A percentile compares a stretch with the other conserved stretches of the same genome.
Evolutionary conservation across 176 grass and related monocot species (phyloP).

Genomic region (Ensete glaucum): DNA sequence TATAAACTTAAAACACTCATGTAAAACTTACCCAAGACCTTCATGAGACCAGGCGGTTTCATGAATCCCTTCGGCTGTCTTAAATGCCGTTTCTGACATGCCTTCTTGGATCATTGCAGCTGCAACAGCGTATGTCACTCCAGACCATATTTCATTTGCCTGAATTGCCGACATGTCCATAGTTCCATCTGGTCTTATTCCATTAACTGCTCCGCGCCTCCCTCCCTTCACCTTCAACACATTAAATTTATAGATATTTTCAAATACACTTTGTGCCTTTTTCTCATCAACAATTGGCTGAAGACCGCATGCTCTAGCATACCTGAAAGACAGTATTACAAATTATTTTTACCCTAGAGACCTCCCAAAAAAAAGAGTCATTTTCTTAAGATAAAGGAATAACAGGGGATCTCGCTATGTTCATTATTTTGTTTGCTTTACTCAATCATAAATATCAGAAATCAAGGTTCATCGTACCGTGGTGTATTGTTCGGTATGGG

Average conservation of each 20-base stretch:
- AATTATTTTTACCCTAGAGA: background rate
- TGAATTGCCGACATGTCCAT: constrained; percentile 75
- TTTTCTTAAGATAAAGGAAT: background rate
- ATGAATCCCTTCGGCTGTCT: constrained; percentile 83
- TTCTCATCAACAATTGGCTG: constrained; percentile 61
- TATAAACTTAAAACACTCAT: background rate
- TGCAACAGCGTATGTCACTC: constrained; percentile 85
- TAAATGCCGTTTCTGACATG: constrained; percentile 63
- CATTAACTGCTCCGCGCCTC: constrained; percentile 73
- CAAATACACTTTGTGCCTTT: constrained; percentile 60
- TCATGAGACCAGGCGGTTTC: constrained; percentile 74
- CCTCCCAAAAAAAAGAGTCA: background rate
- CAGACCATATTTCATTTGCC: constrained; percentile 87
- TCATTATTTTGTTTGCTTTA: no score
- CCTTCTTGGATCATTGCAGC: constrained; percentile 97
- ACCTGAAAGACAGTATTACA: constrained; percentile 35
- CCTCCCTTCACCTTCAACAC: constrained; percentile 78
- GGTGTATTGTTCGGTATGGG: no score
- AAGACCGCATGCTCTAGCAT: constrained; percentile 73
- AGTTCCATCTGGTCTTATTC: constrained; percentile 79
- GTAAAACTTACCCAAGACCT: constrained; percentile 65
- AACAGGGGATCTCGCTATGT: no score
- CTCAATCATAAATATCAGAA: no score
- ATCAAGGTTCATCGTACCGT: no score
- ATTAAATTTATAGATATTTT: constrained; percentile 72